A percentile compares a stretch with the other conserved stretches of the same genome.
Conservation (phyloP, 2,329 filamentous ascomycete species). For the Sporothrix mexicana region DNA sequence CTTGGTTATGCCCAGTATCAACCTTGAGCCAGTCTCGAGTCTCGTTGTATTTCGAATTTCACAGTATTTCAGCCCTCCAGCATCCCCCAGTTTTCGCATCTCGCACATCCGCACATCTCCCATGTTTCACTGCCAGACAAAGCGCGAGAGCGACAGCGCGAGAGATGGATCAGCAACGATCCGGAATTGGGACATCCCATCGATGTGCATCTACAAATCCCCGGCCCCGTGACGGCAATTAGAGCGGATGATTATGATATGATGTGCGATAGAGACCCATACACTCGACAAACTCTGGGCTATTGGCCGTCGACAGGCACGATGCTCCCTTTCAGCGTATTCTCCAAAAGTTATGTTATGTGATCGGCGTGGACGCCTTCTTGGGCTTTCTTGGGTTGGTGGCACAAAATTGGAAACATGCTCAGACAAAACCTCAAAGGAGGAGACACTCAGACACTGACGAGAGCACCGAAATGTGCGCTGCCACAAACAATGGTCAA, state of each 20-base stretch:
- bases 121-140: not conserved
- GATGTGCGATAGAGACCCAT: not conserved
- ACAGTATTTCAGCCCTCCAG: not conserved
- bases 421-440: not conserved
- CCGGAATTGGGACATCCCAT: conserved; percentile 13
- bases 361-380: not conserved
- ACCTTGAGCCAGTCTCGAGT: not conserved
- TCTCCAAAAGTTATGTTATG: not conserved
- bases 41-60: not conserved
- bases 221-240: not conserved
- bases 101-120: not conserved
- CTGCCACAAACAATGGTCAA: conserved; percentile 24
- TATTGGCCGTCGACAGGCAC: too few species aligned
- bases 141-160: not conserved
- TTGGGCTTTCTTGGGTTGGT: too few species aligned
- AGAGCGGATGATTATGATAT: not conserved
- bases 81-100: not conserved
- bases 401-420: not conserved
- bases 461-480: not conserved
- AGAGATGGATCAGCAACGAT: conserved; percentile 3
- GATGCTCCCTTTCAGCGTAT: too few species aligned
- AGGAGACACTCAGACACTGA: conserved; percentile 5
- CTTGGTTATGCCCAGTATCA: not conserved
- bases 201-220: not conserved
- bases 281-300: too few species aligned